Percentiles rank a stretch among this genome's conserved stretches.
Conservation (phyloP, 2,329 filamentous ascomycete species). For the Furcasterigmium sp. region DNA sequence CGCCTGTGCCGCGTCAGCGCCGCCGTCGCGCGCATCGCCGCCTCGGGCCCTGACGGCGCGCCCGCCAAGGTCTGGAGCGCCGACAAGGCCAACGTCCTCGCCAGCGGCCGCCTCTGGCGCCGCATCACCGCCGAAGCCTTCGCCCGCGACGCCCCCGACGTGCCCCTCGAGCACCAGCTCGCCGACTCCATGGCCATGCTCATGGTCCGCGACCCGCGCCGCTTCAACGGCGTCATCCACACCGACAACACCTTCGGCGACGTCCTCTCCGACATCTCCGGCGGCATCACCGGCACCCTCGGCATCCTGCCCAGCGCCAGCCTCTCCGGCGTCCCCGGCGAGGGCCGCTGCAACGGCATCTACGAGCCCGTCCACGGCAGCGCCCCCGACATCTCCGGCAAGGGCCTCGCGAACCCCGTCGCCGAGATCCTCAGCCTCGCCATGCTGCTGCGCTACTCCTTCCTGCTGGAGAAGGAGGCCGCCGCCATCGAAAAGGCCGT, state of each 20-base stretch:
- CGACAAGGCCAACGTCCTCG: slow-evolving; percentile 50
- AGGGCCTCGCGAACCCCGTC: slow-evolving; percentile 68
- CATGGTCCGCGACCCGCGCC: slow-evolving; percentile 39
- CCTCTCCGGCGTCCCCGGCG: slow-evolving; percentile 32
- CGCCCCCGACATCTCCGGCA: slow-evolving; percentile 69
- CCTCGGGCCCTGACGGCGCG: slow-evolving; percentile 18
- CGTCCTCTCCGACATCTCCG: slow-evolving; percentile 38
- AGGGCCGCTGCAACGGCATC: slow-evolving; percentile 56
- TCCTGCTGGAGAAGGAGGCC: slow-evolving; percentile 36
- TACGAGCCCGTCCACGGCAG: slow-evolving; percentile 55
- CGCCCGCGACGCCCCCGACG: slow-evolving; percentile 33
- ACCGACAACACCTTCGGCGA: slow-evolving; percentile 44
- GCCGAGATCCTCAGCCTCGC: slow-evolving; percentile 66
- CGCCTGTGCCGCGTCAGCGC: slow-evolving; percentile 40
- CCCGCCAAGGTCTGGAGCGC: slow-evolving; percentile 38
- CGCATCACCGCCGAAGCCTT: slow-evolving; percentile 34
- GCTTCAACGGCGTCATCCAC: slow-evolving; percentile 42
- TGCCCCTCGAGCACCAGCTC: slow-evolving; percentile 38
- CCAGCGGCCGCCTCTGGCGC: slow-evolving; percentile 43
- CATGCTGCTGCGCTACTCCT: slow-evolving; percentile 69
- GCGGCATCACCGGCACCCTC: slow-evolving; percentile 39
- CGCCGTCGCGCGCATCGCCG: slow-evolving; percentile 31
- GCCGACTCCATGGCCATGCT: slow-evolving; percentile 43
- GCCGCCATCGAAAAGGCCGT: slow-evolving; percentile 15
- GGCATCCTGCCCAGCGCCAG: slow-evolving; percentile 40